phyloP scores from a whole-genome alignment of 1,139 yeast species.

The Geotrichum reessii region DNA sequence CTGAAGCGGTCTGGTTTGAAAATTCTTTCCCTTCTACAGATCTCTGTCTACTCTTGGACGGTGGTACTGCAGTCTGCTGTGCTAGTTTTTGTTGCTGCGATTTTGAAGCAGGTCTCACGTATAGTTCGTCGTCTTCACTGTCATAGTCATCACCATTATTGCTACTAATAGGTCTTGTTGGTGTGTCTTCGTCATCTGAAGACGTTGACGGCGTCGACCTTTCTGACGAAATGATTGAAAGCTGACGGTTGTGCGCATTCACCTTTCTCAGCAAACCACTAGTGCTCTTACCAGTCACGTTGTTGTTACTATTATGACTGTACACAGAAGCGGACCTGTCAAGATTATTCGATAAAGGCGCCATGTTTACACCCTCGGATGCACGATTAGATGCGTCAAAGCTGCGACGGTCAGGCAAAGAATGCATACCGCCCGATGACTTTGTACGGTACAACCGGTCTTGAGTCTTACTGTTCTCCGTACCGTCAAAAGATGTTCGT shows the following conservation, averaged over 20 bases:
- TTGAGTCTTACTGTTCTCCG: not conserved
- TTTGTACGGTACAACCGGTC: conserved; percentile 10
- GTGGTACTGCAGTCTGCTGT: not conserved
- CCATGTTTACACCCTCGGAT: not conserved
- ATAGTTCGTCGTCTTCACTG: not conserved
- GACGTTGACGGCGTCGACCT: conserved; percentile 21
- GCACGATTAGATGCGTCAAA: not conserved
- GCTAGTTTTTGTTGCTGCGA: not conserved
- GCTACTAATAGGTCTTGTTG: not conserved
- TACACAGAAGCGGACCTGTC: not conserved
- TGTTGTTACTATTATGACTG: not conserved
- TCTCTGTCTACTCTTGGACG: not conserved
- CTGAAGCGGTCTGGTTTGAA: not conserved
- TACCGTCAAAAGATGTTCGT: not conserved
- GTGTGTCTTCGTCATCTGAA: not conserved
- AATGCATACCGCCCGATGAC: not conserved
- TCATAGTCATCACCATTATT: not conserved
- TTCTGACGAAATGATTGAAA: conserved; percentile 25
- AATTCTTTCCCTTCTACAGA: not conserved
- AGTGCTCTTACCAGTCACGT: conserved; percentile 3
- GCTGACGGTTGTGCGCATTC: conserved; percentile 23
- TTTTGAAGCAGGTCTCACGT: not conserved
- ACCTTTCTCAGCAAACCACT: conserved; percentile 1
- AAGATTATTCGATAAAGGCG: not conserved
- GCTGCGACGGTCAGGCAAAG: not conserved